Evolutionary conservation across 2,329 filamentous ascomycete genomes (phyloP).

Genomic region (Alternaria sp.): DNA sequence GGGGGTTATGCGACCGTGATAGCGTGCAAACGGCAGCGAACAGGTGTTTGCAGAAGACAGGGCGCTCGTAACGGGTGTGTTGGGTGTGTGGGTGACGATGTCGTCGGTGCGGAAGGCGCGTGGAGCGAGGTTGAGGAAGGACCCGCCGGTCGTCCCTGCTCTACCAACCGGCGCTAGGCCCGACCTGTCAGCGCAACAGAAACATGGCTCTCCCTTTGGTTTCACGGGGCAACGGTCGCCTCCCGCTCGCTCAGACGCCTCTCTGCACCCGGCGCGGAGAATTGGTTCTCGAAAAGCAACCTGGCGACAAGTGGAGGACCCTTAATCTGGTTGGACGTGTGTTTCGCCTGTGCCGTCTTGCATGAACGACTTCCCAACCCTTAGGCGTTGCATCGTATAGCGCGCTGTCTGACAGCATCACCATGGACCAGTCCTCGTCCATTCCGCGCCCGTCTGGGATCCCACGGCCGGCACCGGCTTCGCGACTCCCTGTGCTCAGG

Average conservation of each 20-base stretch:
- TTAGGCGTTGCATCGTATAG: conserved; percentile 10
- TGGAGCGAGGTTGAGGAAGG: conserved; percentile 16
- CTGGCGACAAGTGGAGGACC: conserved; percentile 5
- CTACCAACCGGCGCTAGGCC: conserved; percentile 10
- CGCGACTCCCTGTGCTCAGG: conserved; percentile 59
- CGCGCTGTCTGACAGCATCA: conserved; percentile 29
- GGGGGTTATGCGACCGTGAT: conserved; percentile 12
- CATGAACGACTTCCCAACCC: conserved; percentile 9
- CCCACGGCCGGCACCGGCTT: conserved; percentile 56
- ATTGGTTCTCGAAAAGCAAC: conserved; percentile 9
- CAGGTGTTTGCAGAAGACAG: conserved; percentile 1
- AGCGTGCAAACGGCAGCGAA: neutral
- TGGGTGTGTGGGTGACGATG: conserved; percentile 9
- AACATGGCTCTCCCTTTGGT: conserved; percentile 10
- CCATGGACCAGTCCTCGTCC: conserved; percentile 43
- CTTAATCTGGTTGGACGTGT: conserved; percentile 15
- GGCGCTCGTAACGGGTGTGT: conserved; percentile 3
- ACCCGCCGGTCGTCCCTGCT: conserved; percentile 8
- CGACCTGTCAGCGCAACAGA: neutral
- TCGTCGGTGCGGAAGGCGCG: conserved; percentile 8
- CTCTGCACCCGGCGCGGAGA: conserved; percentile 15
- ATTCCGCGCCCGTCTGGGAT: conserved; percentile 47
- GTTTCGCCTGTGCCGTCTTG: conserved; percentile 3
- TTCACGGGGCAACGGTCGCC: conserved; percentile 20
- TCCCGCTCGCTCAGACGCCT: conserved; percentile 16